A percentile compares a stretch with the other conserved stretches of the same genome.
phyloP scores from a whole-genome alignment of 345 rosid species.

The Eucalyptus cladocalyx region DNA sequence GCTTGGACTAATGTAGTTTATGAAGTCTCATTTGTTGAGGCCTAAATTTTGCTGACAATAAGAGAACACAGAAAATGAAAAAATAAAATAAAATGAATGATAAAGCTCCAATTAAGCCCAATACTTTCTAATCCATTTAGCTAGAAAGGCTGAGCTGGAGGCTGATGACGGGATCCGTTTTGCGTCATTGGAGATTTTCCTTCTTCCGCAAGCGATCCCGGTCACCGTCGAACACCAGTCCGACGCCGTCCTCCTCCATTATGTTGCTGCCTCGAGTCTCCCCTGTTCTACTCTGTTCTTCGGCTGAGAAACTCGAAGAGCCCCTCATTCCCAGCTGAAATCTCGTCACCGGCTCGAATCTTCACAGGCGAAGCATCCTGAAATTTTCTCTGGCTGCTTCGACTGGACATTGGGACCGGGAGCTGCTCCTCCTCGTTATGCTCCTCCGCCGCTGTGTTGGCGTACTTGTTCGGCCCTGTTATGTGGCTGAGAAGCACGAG shows the following conservation, averaged over 20 bases:
- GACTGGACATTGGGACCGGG: fast-evolving
- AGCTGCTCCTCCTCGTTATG: background rate
- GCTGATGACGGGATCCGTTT: background rate
- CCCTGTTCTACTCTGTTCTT: background rate
- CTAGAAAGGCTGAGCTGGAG: background rate
- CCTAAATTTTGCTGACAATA: background rate
- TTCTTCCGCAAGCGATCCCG: background rate
- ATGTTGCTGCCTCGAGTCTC: background rate
- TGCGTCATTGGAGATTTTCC: background rate
- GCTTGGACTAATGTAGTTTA: background rate
- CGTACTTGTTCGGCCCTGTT: background rate
- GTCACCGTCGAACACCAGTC: background rate
- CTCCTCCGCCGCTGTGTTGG: background rate
- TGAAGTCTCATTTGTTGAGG: background rate
- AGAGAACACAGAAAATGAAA: too few relatives aligned
- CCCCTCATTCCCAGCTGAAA: background rate
- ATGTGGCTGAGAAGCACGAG: background rate
- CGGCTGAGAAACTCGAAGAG: background rate
- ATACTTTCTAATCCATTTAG: background rate
- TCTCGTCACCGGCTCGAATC: background rate
- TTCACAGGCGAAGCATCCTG: background rate
- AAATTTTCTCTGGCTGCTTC: background rate
- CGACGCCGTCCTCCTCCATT: background rate
- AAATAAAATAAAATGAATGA: background rate
- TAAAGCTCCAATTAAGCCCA: background rate